These are phyloP conservation scores for Podosphaera xanthii DNA, from an alignment of 2,329 filamentous ascomycete genomes.

Conservation along the genomic window DNA sequence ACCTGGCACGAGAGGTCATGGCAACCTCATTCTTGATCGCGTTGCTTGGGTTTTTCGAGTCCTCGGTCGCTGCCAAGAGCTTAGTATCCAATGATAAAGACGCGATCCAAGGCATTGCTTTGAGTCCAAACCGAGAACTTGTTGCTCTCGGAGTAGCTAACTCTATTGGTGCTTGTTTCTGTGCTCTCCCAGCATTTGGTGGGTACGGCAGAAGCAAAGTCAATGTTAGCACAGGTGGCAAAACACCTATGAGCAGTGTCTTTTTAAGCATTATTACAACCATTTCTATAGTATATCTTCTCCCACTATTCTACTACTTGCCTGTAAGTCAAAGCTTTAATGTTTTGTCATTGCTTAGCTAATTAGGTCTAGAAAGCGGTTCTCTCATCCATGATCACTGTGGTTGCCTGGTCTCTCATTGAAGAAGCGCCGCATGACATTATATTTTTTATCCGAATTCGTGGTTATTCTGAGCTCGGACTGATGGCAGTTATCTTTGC, in stretches of 20 bases:
- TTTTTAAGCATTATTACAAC: slow-evolving; percentile 67
- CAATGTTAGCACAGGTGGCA: slow-evolving; percentile 75
- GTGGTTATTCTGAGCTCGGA: slow-evolving; percentile 63
- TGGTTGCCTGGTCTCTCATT: slow-evolving; percentile 82
- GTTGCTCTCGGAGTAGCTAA: slow-evolving; percentile 82
- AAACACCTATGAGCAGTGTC: slow-evolving; percentile 82
- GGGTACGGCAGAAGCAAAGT: slow-evolving; percentile 93
- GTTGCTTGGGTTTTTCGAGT: slow-evolving; percentile 94
- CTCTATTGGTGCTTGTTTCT: slow-evolving; percentile 75
- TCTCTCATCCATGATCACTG: slow-evolving; percentile 78
- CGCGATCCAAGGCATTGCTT: slow-evolving; percentile 52
- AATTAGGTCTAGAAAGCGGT: slow-evolving; percentile 54
- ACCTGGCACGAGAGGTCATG: slow-evolving; percentile 66
- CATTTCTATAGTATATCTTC: slow-evolving; percentile 54
- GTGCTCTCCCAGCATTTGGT: slow-evolving; percentile 80
- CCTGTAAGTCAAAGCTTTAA: slow-evolving; percentile 39
- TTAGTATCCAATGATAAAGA: slow-evolving; percentile 38
- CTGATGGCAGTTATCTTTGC: slow-evolving; percentile 82
- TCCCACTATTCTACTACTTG: slow-evolving; percentile 86
- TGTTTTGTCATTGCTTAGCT: slow-evolving; percentile 4
- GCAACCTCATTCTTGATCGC: slow-evolving; percentile 84
- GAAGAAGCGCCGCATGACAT: slow-evolving; percentile 92
- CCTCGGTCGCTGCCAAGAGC: slow-evolving; percentile 84
- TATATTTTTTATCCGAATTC: slow-evolving; percentile 65
- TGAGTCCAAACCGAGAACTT: slow-evolving; percentile 82